These are phyloP conservation scores for Botrytis squamosa DNA, from an alignment of 2,329 filamentous ascomycete species.

Conservation along the genomic window DNA sequence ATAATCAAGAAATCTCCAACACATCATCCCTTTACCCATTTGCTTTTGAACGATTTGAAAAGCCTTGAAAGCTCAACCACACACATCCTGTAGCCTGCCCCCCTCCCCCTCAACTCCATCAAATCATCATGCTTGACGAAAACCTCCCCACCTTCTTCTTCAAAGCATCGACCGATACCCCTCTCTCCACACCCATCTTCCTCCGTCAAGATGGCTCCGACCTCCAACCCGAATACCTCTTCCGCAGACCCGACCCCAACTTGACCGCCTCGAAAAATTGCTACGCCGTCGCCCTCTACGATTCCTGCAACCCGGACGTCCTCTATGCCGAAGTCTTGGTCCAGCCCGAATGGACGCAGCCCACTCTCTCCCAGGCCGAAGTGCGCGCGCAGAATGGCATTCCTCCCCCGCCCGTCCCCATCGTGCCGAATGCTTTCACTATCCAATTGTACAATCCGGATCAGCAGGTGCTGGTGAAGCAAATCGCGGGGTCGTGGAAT, in stretches of 20 bases:
- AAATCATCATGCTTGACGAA: slow-evolving; percentile 75
- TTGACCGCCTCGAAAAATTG: slow-evolving; percentile 70
- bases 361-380: slow-evolving; percentile 77
- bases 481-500: slow-evolving; percentile 75
- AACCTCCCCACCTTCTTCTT: slow-evolving; percentile 76
- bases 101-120: background rate
- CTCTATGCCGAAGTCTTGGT: slow-evolving; percentile 85
- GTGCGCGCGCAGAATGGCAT: slow-evolving; percentile 68
- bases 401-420: slow-evolving; percentile 64
- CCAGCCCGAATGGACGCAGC: slow-evolving; percentile 81
- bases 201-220: slow-evolving; percentile 75
- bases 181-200: slow-evolving; percentile 54
- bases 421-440: slow-evolving; percentile 75
- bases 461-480: slow-evolving; percentile 70
- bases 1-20: background rate
- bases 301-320: slow-evolving; percentile 76
- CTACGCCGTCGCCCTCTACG: slow-evolving; percentile 83
- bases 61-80: background rate
- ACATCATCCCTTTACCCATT: background rate
- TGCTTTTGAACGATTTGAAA: background rate
- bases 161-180: slow-evolving; percentile 50
- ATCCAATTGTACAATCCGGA: slow-evolving; percentile 94
- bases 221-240: slow-evolving; percentile 73
- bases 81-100: background rate
- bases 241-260: slow-evolving; percentile 73